A percentile compares a stretch with the other conserved stretches of the same genome.
Evolutionary conservation across 129 eudicot species (phyloP).

Genomic region (Flaveria robusta): DNA sequence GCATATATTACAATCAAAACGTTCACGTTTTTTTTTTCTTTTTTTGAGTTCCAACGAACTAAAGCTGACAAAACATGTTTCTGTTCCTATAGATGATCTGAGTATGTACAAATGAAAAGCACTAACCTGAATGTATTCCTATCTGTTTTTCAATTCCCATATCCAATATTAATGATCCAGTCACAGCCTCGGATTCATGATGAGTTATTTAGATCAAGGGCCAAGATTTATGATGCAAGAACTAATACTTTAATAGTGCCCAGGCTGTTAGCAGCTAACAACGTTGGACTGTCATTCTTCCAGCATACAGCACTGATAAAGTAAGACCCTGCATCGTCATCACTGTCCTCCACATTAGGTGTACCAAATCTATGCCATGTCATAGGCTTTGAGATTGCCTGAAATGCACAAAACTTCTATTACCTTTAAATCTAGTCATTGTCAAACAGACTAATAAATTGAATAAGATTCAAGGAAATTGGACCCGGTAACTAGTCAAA

Average conservation of each 20-base stretch:
- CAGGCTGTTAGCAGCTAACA: slow-evolving; percentile 79
- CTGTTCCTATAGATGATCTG: slow-evolving; percentile 29
- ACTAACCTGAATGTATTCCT: slow-evolving; percentile 22
- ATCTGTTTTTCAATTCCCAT: slow-evolving; percentile 22
- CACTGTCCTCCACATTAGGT: slow-evolving; percentile 63
- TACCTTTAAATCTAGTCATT: slow-evolving; percentile 16
- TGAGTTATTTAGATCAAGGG: slow-evolving; percentile 21
- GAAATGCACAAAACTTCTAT: slow-evolving; percentile 25
- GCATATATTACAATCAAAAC: slow-evolving; percentile 28
- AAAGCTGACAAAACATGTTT: slow-evolving; percentile 12
- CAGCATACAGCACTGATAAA: slow-evolving; percentile 90
- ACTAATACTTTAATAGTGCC: slow-evolving; percentile 81
- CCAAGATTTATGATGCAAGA: slow-evolving; percentile 48
- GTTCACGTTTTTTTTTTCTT: neutral
- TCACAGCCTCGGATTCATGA: slow-evolving; percentile 18
- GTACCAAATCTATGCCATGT: slow-evolving; percentile 71
- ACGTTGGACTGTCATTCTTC: slow-evolving; percentile 76
- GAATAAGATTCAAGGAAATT: neutral
- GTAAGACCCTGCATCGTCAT: slow-evolving; percentile 67
- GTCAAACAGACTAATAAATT: slow-evolving; percentile 11
- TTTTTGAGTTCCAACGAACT: slow-evolving; percentile 18
- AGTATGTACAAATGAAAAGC: slow-evolving; percentile 36
- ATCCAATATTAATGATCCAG: slow-evolving; percentile 18
- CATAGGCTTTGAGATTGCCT: slow-evolving; percentile 71
- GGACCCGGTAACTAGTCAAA: neutral